Base-by-base conservation (phyloP, 352 stramenopile species). In the Phytopythium oedochilum region DNA sequence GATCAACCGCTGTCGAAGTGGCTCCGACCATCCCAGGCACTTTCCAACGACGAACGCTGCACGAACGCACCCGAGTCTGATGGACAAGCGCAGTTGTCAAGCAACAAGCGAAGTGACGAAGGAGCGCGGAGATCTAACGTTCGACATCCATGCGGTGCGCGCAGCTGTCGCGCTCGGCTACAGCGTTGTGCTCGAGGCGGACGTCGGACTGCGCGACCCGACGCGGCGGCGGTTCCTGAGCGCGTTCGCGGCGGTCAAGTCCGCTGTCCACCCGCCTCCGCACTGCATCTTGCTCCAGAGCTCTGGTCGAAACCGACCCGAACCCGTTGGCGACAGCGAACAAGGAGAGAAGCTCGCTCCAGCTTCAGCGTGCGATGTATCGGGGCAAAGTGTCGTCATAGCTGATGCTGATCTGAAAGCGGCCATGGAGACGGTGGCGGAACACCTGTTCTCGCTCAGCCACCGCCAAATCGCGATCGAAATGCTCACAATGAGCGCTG, bases 131-230 rank as follows among this genome's bases (percentile, higher is more conserved):
- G 18, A 6, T 20, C 49, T 38, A 4, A 52, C 42, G n/a, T 78
- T 79, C 34, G 53, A 83, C 43, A 61, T 86, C 29, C 55, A 46
- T 6, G 51, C 66, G 8, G 67, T 88, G 31, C 59, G 63, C 10
- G 32, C 61, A 9, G 64, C 81, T 1, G 57, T 92, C 20, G 53
- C 55, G 1, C 49, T 82, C 5, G 84, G 82, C 12, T 71, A 86
- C 48, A 70, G 65, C 29, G 78, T 92, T n/a, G 71, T 92, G 14
- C 57, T 94, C 6, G 82, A 92, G 64, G 77, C 66, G n/a, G 77
- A 89, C 45, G 54, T 94, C n/a, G 84, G 84, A 8, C 61, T 92
- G 52, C 80, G 67, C 1, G 80, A 89, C 23, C 68, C 78, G 0
- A 60, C 68, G 14, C 82, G 84, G 40, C 72, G 78, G 6, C 55